Conservation (phyloP, 2,329 filamentous ascomycete species). For the Calonectria hongkongensis region DNA sequence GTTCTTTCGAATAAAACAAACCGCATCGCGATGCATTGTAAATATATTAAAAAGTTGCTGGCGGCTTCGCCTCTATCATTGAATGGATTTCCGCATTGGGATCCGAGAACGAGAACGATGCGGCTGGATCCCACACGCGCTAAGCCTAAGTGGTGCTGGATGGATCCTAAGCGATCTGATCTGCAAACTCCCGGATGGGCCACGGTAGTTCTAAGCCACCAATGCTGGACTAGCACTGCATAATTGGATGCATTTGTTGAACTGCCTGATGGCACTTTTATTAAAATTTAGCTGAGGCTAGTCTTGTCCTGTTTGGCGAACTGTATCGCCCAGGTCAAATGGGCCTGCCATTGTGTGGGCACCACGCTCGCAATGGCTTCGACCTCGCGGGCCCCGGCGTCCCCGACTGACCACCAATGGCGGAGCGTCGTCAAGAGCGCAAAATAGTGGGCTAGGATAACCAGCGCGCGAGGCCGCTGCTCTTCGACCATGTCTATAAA, state of each 20-base stretch:
- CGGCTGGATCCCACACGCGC: slow-evolving; percentile 13
- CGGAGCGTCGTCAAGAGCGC: slow-evolving; percentile 42
- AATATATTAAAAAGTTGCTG: background rate
- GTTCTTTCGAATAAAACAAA: background rate
- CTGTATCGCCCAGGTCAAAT: slow-evolving; percentile 34
- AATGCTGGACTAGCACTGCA: background rate
- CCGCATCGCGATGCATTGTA: background rate
- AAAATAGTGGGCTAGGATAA: slow-evolving; percentile 51
- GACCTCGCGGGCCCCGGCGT: slow-evolving; percentile 44
- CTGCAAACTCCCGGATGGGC: background rate
- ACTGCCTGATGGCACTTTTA: background rate
- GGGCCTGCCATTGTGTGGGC: slow-evolving; percentile 35
- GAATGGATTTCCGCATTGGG: background rate
- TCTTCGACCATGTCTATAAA: slow-evolving; percentile 48
- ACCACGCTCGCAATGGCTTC: slow-evolving; percentile 42
- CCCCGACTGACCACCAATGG: slow-evolving; percentile 47
- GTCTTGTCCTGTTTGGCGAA: slow-evolving; percentile 21
- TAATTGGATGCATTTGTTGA: background rate
- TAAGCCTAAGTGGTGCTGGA: background rate
- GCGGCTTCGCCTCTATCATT: background rate
- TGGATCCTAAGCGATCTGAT: background rate
- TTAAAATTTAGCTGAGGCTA: background rate
- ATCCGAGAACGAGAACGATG: slow-evolving; percentile 35
- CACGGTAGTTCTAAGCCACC: background rate
- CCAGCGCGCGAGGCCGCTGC: slow-evolving; percentile 47